Conservation (phyloP, 2,329 filamentous ascomycete species). For the Cercospora berteroae region DNA sequence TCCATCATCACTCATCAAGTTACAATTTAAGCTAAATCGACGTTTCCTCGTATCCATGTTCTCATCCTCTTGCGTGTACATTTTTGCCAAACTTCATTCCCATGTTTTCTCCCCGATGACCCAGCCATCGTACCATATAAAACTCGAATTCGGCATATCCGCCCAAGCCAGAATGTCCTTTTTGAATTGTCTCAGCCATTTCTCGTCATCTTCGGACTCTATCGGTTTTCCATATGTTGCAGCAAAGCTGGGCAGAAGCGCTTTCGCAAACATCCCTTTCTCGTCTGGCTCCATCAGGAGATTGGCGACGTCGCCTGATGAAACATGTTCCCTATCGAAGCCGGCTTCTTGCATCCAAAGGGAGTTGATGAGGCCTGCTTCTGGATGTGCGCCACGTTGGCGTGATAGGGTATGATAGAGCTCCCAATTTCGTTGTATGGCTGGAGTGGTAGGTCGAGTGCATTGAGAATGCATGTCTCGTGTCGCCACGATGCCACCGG, state of each 20-base stretch:
- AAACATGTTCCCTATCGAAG: slow-evolving; percentile 17
- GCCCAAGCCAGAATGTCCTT: slow-evolving; percentile 3
- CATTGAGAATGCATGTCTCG: slow-evolving; percentile 36
- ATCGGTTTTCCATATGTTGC: neutral
- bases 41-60: neutral
- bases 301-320: slow-evolving; percentile 2
- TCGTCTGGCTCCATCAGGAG: neutral
- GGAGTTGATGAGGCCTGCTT: slow-evolving; percentile 22
- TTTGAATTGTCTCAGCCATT: neutral
- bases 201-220: neutral
- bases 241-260: neutral
- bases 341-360: slow-evolving; percentile 29
- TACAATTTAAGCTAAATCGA: neutral
- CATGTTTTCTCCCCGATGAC: slow-evolving; percentile 4
- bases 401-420: slow-evolving; percentile 9
- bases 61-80: neutral
- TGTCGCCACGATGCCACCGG: slow-evolving; percentile 52
- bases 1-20: neutral
- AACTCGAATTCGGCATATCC: slow-evolving; percentile 2
- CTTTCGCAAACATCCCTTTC: neutral
- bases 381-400: slow-evolving; percentile 19
- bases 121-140: slow-evolving; percentile 13
- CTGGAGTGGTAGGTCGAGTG: slow-evolving; percentile 10
- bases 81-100: neutral
- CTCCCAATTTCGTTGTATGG: slow-evolving; percentile 18